Base-by-base conservation (phyloP, 805 yeast species). In the Suhomyces kilbournensis region DNA sequence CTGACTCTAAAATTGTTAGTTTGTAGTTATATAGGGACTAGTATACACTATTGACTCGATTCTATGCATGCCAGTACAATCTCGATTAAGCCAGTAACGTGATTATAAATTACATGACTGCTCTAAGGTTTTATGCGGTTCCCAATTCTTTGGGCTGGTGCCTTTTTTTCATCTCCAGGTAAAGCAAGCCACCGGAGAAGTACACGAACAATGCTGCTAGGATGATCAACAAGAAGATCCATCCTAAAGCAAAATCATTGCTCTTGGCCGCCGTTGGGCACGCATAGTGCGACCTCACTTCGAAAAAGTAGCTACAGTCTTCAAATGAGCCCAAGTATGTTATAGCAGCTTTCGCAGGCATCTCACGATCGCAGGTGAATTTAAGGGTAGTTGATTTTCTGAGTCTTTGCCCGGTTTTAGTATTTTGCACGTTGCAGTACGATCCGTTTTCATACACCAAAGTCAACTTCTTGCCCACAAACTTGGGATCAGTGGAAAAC, bases 221-320 rank as follows among this genome's bases (percentile, higher is more conserved):
- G 61, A 53, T 65, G 49, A 86, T 84, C 42, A 82, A 71, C 15
- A 82, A 55, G 57, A 87, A 85, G 47, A 87, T 83, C 74, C 88
- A 82, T 49, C 86, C 77, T 3, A 85, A 83, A 15, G 85, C 84
- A 50, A 81, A 68, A 54, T 86, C 83, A 61, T 85, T 85, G 10
- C 78, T 81, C 59, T 83, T 80, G 48, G 85, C 83, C 8, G 88
- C 83, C 57, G 91, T 86, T 0, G 96, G 89, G 67, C 97, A 90
- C 0, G 96, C 97, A 69, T 85, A 87, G 43, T 88, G 83, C 3
- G 96, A 88, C 57, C 90, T 72, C 30, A 90, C 90, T 63, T 90
- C 97, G 66, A 90, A 90, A 62, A 86, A 81, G 66, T 88, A 90
- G 35, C 86, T 82, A 68, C 97, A 90, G 56, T 90, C 88, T 65